Evolutionary conservation across 1,284 basidiomycete species (phyloP).

Genomic region (Pseudozyma pruni): DNA sequence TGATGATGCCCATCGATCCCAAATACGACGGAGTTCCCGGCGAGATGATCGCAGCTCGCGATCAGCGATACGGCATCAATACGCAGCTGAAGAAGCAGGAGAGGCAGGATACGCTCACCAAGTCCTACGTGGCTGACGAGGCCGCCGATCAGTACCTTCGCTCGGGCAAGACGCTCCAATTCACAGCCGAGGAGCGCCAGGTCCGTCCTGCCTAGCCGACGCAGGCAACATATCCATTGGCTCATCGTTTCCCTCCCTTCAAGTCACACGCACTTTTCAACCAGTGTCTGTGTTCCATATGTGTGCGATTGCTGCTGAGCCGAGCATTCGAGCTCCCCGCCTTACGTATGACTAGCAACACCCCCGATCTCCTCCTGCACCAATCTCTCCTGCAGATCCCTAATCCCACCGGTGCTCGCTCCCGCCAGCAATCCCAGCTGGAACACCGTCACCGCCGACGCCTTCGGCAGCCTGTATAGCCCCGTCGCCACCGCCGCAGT

Average conservation of each 20-base stretch:
- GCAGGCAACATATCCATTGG: no score
- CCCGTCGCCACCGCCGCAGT: conserved; percentile 39
- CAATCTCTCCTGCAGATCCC: conserved; percentile 39
- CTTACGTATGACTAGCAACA: conserved; percentile 39
- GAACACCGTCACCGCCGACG: conserved; percentile 28
- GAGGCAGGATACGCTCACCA: conserved; percentile 20
- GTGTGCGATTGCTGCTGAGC: neutral
- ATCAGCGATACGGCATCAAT: conserved; percentile 26
- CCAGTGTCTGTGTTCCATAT: no score
- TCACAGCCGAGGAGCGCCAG: conserved; percentile 13
- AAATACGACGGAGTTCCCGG: conserved; percentile 16
- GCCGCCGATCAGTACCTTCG: conserved; percentile 34
- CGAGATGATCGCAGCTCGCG: conserved; percentile 14
- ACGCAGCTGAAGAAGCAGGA: conserved; percentile 29
- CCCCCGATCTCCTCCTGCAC: conserved; percentile 38
- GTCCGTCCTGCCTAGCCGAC: conserved; percentile 10
- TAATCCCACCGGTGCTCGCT: conserved; percentile 35
- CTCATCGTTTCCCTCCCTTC: no score
- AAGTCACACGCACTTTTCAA: no score
- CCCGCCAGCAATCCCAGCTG: conserved; percentile 43
- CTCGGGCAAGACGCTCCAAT: conserved; percentile 26
- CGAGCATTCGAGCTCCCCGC: no score
- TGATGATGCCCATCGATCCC: conserved; percentile 46
- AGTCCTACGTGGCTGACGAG: conserved; percentile 14
- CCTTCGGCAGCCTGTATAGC: conserved; percentile 39